A percentile compares a stretch with the other conserved stretches of the same genome.
These are phyloP conservation scores for Lentinula edodes DNA, from an alignment of 768 basidiomycete genomes.

Conservation along the genomic window DNA sequence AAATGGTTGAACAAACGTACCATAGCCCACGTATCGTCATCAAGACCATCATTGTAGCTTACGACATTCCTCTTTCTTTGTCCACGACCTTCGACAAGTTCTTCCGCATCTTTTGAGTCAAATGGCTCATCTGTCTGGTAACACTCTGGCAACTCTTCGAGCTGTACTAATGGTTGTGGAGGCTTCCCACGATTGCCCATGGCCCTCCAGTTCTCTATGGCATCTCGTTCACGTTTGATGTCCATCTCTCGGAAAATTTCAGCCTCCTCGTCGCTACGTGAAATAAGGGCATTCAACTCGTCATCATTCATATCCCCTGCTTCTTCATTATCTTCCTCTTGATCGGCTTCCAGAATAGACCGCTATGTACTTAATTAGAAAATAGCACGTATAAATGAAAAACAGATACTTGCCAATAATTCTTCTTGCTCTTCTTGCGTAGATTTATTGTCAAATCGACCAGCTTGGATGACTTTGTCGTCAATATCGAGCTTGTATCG, in stretches of 20 bases:
- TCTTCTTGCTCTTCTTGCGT: conserved; percentile 98
- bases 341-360: conserved; percentile 84
- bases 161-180: conserved; percentile 69
- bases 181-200: conserved; percentile 74
- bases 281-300: conserved; percentile 89
- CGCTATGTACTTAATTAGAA: conserved; percentile 42
- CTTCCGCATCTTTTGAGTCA: conserved; percentile 54
- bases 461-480: conserved; percentile 98
- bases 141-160: conserved; percentile 89
- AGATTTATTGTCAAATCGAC: conserved; percentile 98
- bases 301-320: conserved; percentile 91
- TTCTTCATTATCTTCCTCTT: conserved; percentile 87
- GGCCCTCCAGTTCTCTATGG: conserved; percentile 60
- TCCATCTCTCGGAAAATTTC: conserved; percentile 81
- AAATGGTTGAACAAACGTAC: conserved; percentile 30
- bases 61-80: conserved; percentile 80
- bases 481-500: conserved; percentile 97
- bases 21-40: conserved; percentile 91
- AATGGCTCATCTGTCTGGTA: conserved; percentile 85
- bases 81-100: conserved; percentile 74
- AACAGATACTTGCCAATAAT: conserved; percentile 59
- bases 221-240: conserved; percentile 65
- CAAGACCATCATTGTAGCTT: conserved; percentile 89
- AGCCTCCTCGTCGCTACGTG: conserved; percentile 77
- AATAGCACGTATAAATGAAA: not conserved